phyloP scores from a whole-genome alignment of 2,329 filamentous ascomycete genomes.

The Neofusicoccum parvum region DNA sequence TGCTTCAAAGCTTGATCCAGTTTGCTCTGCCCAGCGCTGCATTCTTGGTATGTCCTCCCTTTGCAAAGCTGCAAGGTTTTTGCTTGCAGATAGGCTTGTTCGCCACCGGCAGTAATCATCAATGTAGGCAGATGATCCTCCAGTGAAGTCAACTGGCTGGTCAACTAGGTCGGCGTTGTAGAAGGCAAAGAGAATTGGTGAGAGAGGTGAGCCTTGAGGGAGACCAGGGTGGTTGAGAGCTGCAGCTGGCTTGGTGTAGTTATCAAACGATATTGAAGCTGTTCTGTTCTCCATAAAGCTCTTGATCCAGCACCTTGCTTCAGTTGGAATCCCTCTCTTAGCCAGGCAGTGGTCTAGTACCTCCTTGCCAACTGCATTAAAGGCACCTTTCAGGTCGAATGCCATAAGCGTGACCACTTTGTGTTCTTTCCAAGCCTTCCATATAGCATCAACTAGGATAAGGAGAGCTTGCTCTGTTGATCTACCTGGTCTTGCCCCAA shows the following conservation, averaged over 20 bases:
- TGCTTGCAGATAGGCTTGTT: constrained; percentile 24
- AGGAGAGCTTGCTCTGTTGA: constrained; percentile 29
- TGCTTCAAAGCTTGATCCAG: constrained; percentile 31
- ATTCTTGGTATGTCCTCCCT: background rate
- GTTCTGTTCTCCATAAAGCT: background rate
- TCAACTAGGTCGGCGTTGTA: constrained; percentile 9
- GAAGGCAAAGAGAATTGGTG: constrained; percentile 14
- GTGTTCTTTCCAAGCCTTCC: background rate
- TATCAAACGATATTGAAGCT: background rate
- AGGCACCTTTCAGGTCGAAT: constrained; percentile 10
- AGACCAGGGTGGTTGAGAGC: background rate
- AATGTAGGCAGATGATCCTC: constrained; percentile 17
- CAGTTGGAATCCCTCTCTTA: background rate
- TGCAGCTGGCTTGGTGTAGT: background rate
- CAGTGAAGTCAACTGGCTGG: background rate
- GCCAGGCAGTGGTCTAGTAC: background rate
- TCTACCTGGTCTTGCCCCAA: constrained; percentile 27
- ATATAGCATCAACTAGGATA: constrained; percentile 21
- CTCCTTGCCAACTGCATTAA: constrained; percentile 1
- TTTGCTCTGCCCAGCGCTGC: constrained; percentile 28
- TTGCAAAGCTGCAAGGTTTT: background rate
- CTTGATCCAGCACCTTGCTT: background rate
- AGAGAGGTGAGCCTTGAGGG: background rate
- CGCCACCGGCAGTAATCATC: constrained; percentile 24
- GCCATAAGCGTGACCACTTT: constrained; percentile 5